Percentiles rank a stretch among this genome's conserved stretches.
These are phyloP conservation scores for Phaffia australis DNA, from an alignment of 768 basidiomycete genomes.

Conservation along the genomic window DNA sequence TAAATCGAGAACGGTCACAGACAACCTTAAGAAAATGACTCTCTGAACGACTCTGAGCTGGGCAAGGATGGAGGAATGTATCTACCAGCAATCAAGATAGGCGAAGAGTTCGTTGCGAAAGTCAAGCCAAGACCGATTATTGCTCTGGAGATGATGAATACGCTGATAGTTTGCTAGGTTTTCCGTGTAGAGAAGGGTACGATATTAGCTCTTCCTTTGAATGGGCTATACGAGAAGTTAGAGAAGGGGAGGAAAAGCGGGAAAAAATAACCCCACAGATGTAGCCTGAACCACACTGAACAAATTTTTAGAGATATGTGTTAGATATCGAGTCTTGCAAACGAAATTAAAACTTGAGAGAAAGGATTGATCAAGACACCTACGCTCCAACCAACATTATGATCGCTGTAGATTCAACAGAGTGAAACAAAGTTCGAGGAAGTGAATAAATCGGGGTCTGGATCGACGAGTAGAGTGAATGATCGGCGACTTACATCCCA, in stretches of 20 bases:
- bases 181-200: too few relatives aligned
- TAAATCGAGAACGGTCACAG: not conserved
- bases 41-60: too few relatives aligned
- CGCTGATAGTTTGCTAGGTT: too few relatives aligned
- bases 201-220: too few relatives aligned
- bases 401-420: not conserved
- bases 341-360: too few relatives aligned
- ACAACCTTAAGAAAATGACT: not conserved
- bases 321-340: too few relatives aligned
- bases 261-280: not conserved
- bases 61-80: not conserved
- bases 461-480: slow-evolving; percentile 49
- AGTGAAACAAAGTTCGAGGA: slow-evolving; percentile 39
- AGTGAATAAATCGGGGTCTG: slow-evolving; percentile 62
- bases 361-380: too few relatives aligned
- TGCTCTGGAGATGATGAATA: not conserved
- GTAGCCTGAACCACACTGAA: too few relatives aligned
- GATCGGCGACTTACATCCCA: slow-evolving; percentile 51
- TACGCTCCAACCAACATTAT: too few relatives aligned
- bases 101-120: slow-evolving; percentile 58
- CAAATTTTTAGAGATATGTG: too few relatives aligned
- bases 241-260: not conserved
- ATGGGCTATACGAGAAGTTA: too few relatives aligned
- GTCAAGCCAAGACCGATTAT: slow-evolving; percentile 44
- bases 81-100: slow-evolving; percentile 48